Base-by-base conservation (phyloP, 2,329 filamentous ascomycete species). In the Teratosphaeria epicoccoides region DNA sequence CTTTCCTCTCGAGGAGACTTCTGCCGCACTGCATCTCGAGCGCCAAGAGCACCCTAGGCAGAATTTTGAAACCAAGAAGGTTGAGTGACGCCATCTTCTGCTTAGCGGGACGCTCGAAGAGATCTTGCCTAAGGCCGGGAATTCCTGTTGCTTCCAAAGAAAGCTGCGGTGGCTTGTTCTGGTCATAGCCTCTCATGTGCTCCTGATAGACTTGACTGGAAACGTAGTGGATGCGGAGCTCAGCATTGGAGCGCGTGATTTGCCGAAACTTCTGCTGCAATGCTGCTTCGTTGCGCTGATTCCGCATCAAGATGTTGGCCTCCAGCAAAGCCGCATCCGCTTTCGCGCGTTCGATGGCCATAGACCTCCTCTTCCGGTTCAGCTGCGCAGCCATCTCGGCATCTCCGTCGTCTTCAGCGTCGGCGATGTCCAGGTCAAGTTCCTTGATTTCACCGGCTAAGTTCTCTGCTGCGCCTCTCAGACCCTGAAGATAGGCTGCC, bases 161-260 rank as follows among this genome's bases (percentile, higher is more conserved):
- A 1, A 60, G 51, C 7, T 37, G 22, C 5, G 59, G 55, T 4
- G 50, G 55, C 3, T 57, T 43, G 1, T 17, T 49, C 4, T 7
- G 26, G 11, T 55, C 45, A 45, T 50, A 52, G 20, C 47, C 49
- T 10, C 45, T 17, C 11, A 57, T 14, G 46, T 61, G 55, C 50
- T 58, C 53, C 43, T 55, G 52, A 47, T 61, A 61, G 12, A 54
- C 50, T 11, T 37, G 53, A 17, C 57, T 58, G 1, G 57, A 60
- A 0, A 60, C 49, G 46, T 50, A 61, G 43, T 46, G 43, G 1
- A 58, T 46, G 23, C 49, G 46, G n/a, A 59, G 50, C 26, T 46
- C 20, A 9, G 24, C 33, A 14, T 26, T 29, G 20, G 24, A 23
- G 26, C 20, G 43, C 11, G 26, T 47, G 24, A 28, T 23, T 12